Conservation (phyloP, 1,284 basidiomycete species). For the Pisolithus thermaeus region DNA sequence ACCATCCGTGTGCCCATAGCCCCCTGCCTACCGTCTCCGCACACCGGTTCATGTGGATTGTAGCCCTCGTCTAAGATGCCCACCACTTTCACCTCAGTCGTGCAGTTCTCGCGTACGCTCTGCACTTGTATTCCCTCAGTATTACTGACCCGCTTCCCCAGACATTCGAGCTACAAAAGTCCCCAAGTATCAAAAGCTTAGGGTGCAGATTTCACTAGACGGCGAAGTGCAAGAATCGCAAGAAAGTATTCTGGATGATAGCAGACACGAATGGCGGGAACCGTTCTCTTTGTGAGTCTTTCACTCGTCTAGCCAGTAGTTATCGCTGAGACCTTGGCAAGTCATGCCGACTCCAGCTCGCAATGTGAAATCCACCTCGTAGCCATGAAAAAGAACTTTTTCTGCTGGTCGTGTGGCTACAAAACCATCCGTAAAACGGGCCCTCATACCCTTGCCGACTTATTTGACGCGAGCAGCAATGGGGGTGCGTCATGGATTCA, state of each 20-base stretch:
- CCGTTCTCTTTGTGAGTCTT: conserved; percentile 24
- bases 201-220: conserved; percentile 23
- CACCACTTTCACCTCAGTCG: conserved; percentile 6
- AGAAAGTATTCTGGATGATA: conserved; percentile 22
- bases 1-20: conserved; percentile 27
- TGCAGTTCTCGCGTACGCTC: conserved; percentile 23
- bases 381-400: conserved; percentile 23
- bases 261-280: conserved; percentile 24
- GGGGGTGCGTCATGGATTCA: conserved; percentile 25
- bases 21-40: conserved; percentile 22
- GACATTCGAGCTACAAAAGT: conserved; percentile 20
- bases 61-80: conserved; percentile 17
- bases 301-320: not conserved
- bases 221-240: conserved; percentile 24
- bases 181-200: conserved; percentile 22
- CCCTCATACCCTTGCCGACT: conserved; percentile 17
- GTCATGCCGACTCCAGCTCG: conserved; percentile 16
- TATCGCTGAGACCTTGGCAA: conserved; percentile 11
- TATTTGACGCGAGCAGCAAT: conserved; percentile 21
- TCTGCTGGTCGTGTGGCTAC: conserved; percentile 24
- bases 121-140: not conserved
- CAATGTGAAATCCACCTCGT: conserved; percentile 25
- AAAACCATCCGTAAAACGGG: conserved; percentile 26
- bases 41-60: conserved; percentile 20
- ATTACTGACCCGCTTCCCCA: conserved; percentile 2